Percentiles rank a stretch among this genome's conserved stretches.
Evolutionary conservation across 2,329 filamentous ascomycete species (phyloP).

Genomic region (Juglanconis oblonga): DNA sequence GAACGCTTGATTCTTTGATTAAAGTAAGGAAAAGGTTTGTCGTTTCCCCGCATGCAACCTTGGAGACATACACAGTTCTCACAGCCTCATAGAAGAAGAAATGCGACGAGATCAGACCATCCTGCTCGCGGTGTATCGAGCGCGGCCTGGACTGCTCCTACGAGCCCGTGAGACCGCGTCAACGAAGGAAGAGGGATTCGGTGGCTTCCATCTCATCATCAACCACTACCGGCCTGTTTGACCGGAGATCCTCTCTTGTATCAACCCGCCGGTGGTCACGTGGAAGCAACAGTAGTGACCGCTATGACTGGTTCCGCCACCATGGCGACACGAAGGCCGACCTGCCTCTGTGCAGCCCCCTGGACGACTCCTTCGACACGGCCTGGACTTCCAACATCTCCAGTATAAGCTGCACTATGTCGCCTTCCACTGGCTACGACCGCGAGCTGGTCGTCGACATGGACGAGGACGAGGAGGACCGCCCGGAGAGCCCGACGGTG

Average conservation of each 20-base stretch:
- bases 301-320: slow-evolving; percentile 13
- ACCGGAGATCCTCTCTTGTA: slow-evolving; percentile 24
- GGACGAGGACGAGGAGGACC: slow-evolving; percentile 16
- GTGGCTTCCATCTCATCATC: slow-evolving; percentile 22
- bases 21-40: slow-evolving; percentile 54
- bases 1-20: not conserved
- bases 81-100: slow-evolving; percentile 49
- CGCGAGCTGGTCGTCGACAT: slow-evolving; percentile 9
- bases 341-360: slow-evolving; percentile 14
- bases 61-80: not conserved
- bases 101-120: slow-evolving; percentile 51
- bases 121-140: slow-evolving; percentile 50
- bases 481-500: not conserved
- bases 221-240: slow-evolving; percentile 3
- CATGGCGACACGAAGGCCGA: slow-evolving; percentile 4
- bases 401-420: slow-evolving; percentile 8
- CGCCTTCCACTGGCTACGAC: slow-evolving; percentile 1
- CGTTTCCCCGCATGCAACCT: not conserved
- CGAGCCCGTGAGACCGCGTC: slow-evolving; percentile 43
- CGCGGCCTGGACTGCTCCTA: slow-evolving; percentile 48
- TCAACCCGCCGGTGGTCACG: slow-evolving; percentile 22
- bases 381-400: slow-evolving; percentile 1
- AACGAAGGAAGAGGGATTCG: slow-evolving; percentile 37
- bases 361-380: slow-evolving; percentile 16
- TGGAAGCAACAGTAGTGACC: slow-evolving; percentile 11